phyloP scores from a whole-genome alignment of 805 yeast species.

The Cyberlindnera suaveolens region DNA sequence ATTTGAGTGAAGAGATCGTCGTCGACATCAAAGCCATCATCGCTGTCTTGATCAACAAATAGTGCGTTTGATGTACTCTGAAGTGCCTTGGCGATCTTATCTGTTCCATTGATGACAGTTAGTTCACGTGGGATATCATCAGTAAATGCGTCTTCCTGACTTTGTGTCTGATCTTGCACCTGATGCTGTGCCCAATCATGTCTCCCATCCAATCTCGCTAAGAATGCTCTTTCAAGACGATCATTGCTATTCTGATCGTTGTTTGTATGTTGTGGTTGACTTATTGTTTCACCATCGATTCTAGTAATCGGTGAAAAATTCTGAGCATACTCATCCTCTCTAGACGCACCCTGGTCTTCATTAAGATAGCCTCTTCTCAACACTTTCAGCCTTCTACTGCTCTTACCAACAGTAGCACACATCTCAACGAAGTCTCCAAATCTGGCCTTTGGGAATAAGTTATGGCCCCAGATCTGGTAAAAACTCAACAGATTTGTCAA shows the following conservation, averaged over 20 bases:
- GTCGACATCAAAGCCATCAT: conserved; percentile 4
- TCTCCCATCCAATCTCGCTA: not conserved
- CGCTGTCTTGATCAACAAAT: conserved; percentile 1
- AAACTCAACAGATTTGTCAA: conserved; percentile 42
- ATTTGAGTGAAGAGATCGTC: conserved; percentile 2
- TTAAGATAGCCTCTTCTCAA: conserved; percentile 34
- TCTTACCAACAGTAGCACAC: conserved; percentile 42
- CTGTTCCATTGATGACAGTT: too few species aligned
- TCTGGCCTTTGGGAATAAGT: conserved; percentile 71
- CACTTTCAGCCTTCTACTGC: conserved; percentile 33
- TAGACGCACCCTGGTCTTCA: conserved; percentile 26
- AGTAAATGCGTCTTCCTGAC: too few species aligned
- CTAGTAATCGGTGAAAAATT: conserved; percentile 2
- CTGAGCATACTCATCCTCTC: not conserved
- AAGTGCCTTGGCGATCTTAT: too few species aligned
- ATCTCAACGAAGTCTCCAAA: conserved; percentile 62
- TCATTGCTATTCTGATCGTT: not conserved
- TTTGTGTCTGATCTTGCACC: too few species aligned
- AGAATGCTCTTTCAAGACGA: conserved; percentile 1
- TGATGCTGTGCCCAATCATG: too few species aligned
- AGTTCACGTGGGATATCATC: too few species aligned
- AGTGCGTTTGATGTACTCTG: too few species aligned
- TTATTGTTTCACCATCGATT: not conserved
- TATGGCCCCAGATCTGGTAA: conserved; percentile 74
- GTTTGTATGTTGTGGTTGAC: not conserved